A percentile compares a stretch with the other conserved stretches of the same genome.
Conservation (phyloP, 768 basidiomycete genomes). For the Amanita muscaria region DNA sequence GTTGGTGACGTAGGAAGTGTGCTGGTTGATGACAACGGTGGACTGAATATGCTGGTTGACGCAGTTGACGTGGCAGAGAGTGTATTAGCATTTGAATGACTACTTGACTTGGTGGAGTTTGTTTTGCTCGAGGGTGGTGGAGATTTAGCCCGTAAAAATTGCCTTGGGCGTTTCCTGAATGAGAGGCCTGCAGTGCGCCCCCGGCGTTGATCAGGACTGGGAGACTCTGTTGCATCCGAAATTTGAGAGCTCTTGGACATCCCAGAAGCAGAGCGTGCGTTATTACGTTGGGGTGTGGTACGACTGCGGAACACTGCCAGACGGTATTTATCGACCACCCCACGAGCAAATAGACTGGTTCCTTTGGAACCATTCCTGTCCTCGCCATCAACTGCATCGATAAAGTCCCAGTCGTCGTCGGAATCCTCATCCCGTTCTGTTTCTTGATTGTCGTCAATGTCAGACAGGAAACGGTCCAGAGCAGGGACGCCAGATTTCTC, state of each 20-base stretch:
- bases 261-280: constrained; percentile 45
- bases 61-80: constrained; percentile 32
- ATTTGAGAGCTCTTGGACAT: constrained; percentile 47
- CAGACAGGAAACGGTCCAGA: constrained; percentile 63
- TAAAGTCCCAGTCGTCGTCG: constrained; percentile 89
- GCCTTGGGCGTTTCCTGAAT: constrained; percentile 63
- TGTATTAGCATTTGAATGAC: constrained; percentile 35
- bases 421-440: constrained; percentile 49
- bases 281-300: constrained; percentile 50
- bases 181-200: constrained; percentile 62
- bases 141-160: constrained; percentile 68
- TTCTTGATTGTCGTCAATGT: constrained; percentile 37
- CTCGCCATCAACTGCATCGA: constrained; percentile 74
- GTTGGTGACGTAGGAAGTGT: constrained; percentile 49
- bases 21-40: constrained; percentile 50
- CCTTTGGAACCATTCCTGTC: constrained; percentile 76
- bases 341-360: constrained; percentile 80
- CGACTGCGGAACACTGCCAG: constrained; percentile 80
- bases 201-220: constrained; percentile 48
- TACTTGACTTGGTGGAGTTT: constrained; percentile 24
- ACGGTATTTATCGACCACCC: constrained; percentile 82
- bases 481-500: constrained; percentile 82
- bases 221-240: constrained; percentile 33
- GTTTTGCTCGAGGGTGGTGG: constrained; percentile 42
- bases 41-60: constrained; percentile 46